Conservation (phyloP, 139 green algal genomes). For the Mesotaenium endlicherianum region DNA sequence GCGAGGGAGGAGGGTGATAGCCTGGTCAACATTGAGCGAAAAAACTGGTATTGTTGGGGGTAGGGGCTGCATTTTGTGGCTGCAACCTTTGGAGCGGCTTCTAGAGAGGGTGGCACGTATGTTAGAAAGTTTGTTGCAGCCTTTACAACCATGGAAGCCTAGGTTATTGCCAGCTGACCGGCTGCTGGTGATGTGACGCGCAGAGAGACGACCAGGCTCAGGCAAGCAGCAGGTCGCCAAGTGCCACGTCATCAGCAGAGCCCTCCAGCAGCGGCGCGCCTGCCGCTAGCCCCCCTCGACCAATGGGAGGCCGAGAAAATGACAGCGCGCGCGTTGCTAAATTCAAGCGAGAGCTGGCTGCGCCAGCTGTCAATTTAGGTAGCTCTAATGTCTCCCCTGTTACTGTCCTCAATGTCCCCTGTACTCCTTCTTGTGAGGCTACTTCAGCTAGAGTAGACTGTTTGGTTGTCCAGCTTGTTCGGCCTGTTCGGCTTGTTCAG, state of each 20-base stretch:
- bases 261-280: background rate
- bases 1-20: too few species aligned
- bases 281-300: background rate
- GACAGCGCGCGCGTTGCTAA: constrained; percentile 26
- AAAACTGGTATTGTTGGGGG: too few species aligned
- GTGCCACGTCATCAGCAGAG: background rate
- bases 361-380: constrained; percentile 38
- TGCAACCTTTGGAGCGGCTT: too few species aligned
- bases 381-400: background rate
- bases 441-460: background rate
- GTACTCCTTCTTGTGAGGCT: background rate
- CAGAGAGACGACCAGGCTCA: background rate
- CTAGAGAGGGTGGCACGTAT: too few species aligned
- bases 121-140: too few species aligned
- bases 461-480: background rate
- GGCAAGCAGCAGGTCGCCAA: background rate
- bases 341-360: constrained; percentile 40
- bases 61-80: too few species aligned
- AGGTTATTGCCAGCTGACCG: too few species aligned
- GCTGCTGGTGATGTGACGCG: too few species aligned
- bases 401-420: background rate
- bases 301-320: background rate
- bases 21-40: too few species aligned
- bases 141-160: too few species aligned
- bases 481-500: background rate